These are phyloP conservation scores for Zasmidium citrigriseum DNA, from an alignment of 2,329 filamentous ascomycete genomes.

Conservation along the genomic window DNA sequence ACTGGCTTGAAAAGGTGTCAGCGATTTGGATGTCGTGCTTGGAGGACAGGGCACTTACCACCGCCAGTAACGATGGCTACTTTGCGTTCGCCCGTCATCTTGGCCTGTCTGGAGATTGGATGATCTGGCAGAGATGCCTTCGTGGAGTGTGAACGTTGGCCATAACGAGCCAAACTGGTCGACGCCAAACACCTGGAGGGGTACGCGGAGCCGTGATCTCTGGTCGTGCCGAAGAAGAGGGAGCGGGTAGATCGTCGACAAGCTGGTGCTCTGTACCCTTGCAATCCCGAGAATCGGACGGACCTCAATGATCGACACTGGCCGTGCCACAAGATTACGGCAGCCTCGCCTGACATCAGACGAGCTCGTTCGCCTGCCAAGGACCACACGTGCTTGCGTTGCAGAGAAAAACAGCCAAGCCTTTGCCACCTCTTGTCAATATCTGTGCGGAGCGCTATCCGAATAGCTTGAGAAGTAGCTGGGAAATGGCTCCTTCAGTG, in stretches of 20 bases:
- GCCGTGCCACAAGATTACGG: not conserved
- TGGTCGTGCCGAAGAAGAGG: not conserved
- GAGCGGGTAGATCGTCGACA: not conserved
- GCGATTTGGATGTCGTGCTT: not conserved
- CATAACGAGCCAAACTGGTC: not conserved
- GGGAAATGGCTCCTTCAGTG: not conserved
- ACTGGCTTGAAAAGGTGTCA: slow-evolving; percentile 31
- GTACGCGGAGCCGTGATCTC: not conserved
- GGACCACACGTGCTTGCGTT: not conserved
- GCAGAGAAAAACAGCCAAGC: not conserved
- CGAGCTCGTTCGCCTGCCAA: not conserved
- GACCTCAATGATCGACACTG: not conserved
- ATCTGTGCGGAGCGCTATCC: not conserved
- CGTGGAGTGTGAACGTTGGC: not conserved
- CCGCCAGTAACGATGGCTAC: slow-evolving; percentile 31
- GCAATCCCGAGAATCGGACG: not conserved
- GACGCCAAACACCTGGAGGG: not conserved
- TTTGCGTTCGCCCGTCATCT: slow-evolving; percentile 18
- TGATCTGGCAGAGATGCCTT: not conserved
- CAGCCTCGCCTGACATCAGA: not conserved
- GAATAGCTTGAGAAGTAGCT: not conserved
- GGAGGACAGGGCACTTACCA: slow-evolving; percentile 14
- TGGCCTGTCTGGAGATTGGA: not conserved
- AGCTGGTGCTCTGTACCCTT: not conserved
- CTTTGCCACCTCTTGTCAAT: not conserved